phyloP scores from a whole-genome alignment of 805 yeast species.

The Osmozyma mogii region DNA sequence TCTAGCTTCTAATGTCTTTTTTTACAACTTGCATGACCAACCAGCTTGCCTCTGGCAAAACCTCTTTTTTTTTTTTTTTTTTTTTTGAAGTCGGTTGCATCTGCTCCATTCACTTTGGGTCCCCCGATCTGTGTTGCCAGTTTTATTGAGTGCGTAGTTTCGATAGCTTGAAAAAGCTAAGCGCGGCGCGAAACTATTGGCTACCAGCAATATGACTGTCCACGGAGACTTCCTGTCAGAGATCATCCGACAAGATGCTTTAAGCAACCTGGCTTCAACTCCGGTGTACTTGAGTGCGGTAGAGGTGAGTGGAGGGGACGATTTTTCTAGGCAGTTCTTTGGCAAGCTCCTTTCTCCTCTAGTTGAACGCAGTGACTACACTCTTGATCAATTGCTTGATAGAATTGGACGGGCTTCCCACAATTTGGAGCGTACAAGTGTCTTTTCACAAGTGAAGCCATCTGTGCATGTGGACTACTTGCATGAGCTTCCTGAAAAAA shows the following conservation, averaged over 20 bases:
- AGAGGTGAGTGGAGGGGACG: constrained; percentile 36
- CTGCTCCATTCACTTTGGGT: no score
- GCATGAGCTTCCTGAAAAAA: constrained; percentile 15
- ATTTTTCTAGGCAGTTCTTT: constrained; percentile 40
- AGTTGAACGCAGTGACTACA: constrained; percentile 31
- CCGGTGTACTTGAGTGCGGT: constrained; percentile 29
- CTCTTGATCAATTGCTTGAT: constrained; percentile 34
- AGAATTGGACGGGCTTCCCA: constrained; percentile 23
- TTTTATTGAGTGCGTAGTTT: no score
- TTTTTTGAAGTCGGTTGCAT: no score
- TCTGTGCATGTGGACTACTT: constrained; percentile 34
- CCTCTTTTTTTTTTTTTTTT: no score
- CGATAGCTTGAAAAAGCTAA: no score
- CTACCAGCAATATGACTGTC: no score
- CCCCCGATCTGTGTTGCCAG: no score
- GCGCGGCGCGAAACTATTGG: no score
- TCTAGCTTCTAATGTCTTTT: no score
- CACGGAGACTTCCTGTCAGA: constrained; percentile 6
- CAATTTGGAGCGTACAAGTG: constrained; percentile 36
- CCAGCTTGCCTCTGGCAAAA: no score
- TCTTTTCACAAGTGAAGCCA: constrained; percentile 34
- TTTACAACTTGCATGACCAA: no score
- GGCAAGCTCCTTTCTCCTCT: constrained; percentile 38
- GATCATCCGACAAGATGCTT: constrained; percentile 22
- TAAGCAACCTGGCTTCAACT: constrained; percentile 22